Conservation (phyloP, 129 eudicot species). For the Flaveria brownii region DNA sequence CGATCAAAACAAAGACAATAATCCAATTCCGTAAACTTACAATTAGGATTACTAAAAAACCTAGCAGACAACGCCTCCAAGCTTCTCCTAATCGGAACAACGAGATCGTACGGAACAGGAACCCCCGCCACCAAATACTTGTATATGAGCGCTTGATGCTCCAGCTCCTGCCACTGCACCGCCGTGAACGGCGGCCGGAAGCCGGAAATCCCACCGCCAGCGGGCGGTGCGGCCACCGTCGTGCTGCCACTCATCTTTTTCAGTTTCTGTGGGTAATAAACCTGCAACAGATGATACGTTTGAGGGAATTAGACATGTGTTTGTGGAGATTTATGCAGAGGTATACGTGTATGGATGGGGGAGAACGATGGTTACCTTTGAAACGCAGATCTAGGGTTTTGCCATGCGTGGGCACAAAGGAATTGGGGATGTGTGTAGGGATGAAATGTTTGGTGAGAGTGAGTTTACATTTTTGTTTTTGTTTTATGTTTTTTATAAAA, state of each 20-base stretch:
- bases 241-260: conserved; percentile 44
- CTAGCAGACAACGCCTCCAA: conserved; percentile 60
- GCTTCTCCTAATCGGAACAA: conserved; percentile 67
- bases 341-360: conserved; percentile 39
- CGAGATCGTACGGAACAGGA: conserved; percentile 76
- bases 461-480: neutral
- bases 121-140: conserved; percentile 68
- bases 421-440: conserved; percentile 33
- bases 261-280: neutral
- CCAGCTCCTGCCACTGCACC: conserved; percentile 77
- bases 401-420: conserved; percentile 48
- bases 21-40: conserved; percentile 37
- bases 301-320: neutral
- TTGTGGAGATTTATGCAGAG: conserved; percentile 3
- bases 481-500: neutral
- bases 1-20: no score
- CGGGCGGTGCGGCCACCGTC: conserved; percentile 41
- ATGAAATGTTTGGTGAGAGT: neutral
- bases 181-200: conserved; percentile 61
- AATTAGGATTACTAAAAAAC: conserved; percentile 54
- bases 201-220: conserved; percentile 40
- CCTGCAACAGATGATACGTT: conserved; percentile 8
- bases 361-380: conserved; percentile 33
- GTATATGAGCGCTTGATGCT: conserved; percentile 79
- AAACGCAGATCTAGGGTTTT: conserved; percentile 85